A percentile compares a stretch with the other conserved stretches of the same genome.
These are phyloP conservation scores for Saccharum spontaneum DNA, from an alignment of 176 grass and related monocot species.

Conservation along the genomic window DNA sequence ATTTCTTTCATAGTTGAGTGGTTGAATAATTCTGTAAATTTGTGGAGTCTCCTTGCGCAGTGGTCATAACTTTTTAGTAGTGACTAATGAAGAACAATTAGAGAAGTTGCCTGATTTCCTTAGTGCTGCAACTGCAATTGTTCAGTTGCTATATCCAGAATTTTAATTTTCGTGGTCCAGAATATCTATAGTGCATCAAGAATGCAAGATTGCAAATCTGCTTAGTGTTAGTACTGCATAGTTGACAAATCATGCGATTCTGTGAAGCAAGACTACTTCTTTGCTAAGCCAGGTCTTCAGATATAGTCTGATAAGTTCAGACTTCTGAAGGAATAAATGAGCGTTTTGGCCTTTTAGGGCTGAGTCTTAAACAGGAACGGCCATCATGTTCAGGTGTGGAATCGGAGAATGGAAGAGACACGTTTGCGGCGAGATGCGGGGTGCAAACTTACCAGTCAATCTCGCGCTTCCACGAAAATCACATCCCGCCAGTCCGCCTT, in stretches of 20 bases:
- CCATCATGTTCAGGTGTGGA: not conserved
- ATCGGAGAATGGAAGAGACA: not conserved
- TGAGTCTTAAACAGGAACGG: not conserved
- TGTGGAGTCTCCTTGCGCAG: not conserved
- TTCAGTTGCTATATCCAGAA: not conserved
- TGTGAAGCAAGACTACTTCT: not conserved
- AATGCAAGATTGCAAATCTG: not conserved
- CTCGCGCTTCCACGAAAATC: not conserved
- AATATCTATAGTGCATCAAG: no score
- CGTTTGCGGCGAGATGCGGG: not conserved
- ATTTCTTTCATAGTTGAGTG: not conserved
- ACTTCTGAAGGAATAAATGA: not conserved
- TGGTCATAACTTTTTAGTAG: not conserved
- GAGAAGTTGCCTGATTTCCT: not conserved
- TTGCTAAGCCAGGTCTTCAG: not conserved
- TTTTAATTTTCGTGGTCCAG: not conserved
- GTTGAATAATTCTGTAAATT: conserved; percentile 6
- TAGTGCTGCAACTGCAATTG: not conserved
- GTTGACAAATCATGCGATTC: not conserved
- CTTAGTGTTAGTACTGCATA: not conserved
- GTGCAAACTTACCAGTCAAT: not conserved
- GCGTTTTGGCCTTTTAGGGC: not conserved
- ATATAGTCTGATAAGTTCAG: not conserved
- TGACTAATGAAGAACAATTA: not conserved
- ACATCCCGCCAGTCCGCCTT: not conserved